A percentile compares a stretch with the other conserved stretches of the same genome.
Conservation (phyloP, 129 eudicot genomes). For the Pseudognaphalium luteoalbum region DNA sequence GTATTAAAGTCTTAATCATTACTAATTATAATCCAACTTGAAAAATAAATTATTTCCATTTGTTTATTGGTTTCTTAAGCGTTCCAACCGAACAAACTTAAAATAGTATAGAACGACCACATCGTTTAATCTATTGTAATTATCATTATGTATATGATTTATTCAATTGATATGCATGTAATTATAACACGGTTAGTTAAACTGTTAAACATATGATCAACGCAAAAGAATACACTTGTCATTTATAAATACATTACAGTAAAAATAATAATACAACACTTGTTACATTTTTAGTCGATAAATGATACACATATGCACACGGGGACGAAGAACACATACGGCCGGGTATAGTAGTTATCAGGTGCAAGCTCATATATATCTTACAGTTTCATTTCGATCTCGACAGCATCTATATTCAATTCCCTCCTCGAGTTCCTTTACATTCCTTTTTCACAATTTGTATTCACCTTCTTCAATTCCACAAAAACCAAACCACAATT, state of each 20-base stretch:
- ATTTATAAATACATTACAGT: constrained; percentile 12
- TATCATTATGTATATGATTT: neutral
- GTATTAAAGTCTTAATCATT: too few species aligned
- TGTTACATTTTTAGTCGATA: constrained; percentile 2
- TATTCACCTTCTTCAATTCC: neutral
- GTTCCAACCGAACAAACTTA: too few species aligned
- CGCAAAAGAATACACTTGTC: neutral
- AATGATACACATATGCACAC: neutral
- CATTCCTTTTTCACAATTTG: constrained; percentile 12
- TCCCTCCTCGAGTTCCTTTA: neutral
- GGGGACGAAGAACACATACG: neutral
- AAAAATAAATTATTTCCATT: too few species aligned
- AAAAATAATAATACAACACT: neutral
- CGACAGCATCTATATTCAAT: neutral
- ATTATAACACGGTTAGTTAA: neutral
- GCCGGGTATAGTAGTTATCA: neutral
- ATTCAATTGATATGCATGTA: neutral
- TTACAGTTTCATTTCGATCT: neutral
- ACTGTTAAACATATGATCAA: neutral
- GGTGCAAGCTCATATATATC: neutral
- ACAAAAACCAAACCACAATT: constrained; percentile 11
- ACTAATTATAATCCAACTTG: too few species aligned
- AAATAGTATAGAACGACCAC: too few species aligned
- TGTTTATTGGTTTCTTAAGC: too few species aligned
- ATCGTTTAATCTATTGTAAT: too few species aligned